Evolutionary conservation across 768 basidiomycete species (phyloP).

Genomic region (Kwoniella heveanensis): DNA sequence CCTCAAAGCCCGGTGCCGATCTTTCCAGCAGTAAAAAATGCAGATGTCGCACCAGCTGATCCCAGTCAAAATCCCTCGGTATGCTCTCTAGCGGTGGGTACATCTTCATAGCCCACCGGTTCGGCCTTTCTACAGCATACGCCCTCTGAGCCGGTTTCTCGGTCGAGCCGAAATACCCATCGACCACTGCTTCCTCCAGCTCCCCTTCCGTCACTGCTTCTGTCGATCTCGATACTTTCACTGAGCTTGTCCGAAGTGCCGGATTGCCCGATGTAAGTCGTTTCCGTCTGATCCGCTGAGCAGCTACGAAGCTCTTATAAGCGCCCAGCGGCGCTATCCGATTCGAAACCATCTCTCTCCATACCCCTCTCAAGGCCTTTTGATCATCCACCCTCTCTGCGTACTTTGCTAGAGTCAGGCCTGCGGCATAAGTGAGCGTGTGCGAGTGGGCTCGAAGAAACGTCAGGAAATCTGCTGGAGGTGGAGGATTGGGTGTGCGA

Average conservation of each 20-base stretch:
- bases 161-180: slow-evolving; percentile 3
- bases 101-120: slow-evolving; percentile 20
- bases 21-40: slow-evolving; percentile 16
- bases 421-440: slow-evolving; percentile 4
- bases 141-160: background rate
- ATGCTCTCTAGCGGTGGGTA: slow-evolving; percentile 11
- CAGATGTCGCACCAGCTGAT: slow-evolving; percentile 2
- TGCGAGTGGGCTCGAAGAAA: slow-evolving; percentile 3
- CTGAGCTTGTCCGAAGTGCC: too few relatives aligned
- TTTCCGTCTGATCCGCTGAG: background rate
- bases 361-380: slow-evolving; percentile 4
- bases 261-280: too few relatives aligned
- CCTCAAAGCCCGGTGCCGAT: slow-evolving; percentile 6
- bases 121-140: slow-evolving; percentile 5
- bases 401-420: slow-evolving; percentile 5
- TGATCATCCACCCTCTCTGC: slow-evolving; percentile 14
- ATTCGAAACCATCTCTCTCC: slow-evolving; percentile 4
- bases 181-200: background rate
- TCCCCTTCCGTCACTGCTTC: background rate
- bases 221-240: background rate
- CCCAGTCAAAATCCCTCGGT: background rate
- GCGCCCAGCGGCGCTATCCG: slow-evolving; percentile 6
- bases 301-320: background rate
- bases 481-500: slow-evolving; percentile 10
- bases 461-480: slow-evolving; percentile 4